Conservation (phyloP, 2,329 filamentous ascomycete species). For the Dactylella cylindrospora region DNA sequence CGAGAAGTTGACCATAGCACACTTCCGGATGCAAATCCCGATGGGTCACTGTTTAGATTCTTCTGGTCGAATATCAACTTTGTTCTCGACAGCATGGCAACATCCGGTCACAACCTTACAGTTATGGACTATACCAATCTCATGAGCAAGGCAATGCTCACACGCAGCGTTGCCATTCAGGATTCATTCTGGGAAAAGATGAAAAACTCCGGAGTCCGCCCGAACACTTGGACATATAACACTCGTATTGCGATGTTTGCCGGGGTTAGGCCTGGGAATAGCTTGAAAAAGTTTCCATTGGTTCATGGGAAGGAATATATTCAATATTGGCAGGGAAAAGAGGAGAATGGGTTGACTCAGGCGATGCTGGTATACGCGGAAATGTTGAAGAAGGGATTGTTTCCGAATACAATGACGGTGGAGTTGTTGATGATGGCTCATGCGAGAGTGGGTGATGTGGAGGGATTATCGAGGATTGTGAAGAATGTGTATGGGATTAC, state of each 20-base stretch:
- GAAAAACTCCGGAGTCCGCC: slow-evolving; percentile 17
- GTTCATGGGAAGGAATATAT: slow-evolving; percentile 15
- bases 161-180: slow-evolving; percentile 6
- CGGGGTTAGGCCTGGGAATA: slow-evolving; percentile 16
- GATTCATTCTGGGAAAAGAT: slow-evolving; percentile 27
- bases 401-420: slow-evolving; percentile 37
- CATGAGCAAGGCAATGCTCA: slow-evolving; percentile 40
- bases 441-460: slow-evolving; percentile 15
- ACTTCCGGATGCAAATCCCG: slow-evolving; percentile 15
- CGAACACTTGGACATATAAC: slow-evolving; percentile 44
- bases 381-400: slow-evolving; percentile 28
- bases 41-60: slow-evolving; percentile 1
- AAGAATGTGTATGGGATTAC: slow-evolving; percentile 32
- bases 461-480: slow-evolving; percentile 17
- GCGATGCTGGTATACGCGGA: slow-evolving; percentile 39
- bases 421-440: slow-evolving; percentile 31
- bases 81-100: slow-evolving; percentile 26
- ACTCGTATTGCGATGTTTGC: slow-evolving; percentile 34
- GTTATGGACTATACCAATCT: slow-evolving; percentile 38
- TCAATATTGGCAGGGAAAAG: slow-evolving; percentile 15
- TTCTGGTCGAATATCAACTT: slow-evolving; percentile 37
- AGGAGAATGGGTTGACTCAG: slow-evolving; percentile 5
- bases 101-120: slow-evolving; percentile 21
- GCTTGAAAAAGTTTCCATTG: slow-evolving; percentile 29
- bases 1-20: slow-evolving; percentile 24